Evolutionary conservation across 768 basidiomycete genomes (phyloP).

Genomic region (Amanita muscaria): DNA sequence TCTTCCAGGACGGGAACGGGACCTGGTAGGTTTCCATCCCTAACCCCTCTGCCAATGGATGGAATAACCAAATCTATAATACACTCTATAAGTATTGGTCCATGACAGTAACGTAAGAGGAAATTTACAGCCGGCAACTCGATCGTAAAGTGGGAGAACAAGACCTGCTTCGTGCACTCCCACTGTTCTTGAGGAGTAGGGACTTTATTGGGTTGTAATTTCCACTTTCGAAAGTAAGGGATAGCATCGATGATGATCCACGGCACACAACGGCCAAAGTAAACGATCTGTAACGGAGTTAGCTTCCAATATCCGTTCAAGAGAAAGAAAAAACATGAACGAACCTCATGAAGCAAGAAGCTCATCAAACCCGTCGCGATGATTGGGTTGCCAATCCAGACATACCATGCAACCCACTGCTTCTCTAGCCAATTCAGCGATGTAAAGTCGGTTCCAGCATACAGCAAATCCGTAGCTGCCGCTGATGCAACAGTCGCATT

Average conservation of each 20-base stretch:
- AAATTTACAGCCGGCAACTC: conserved; percentile 77
- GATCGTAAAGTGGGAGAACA: conserved; percentile 92
- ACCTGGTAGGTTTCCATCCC: conserved; percentile 93
- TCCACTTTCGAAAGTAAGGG: conserved; percentile 91
- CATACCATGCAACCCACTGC: conserved; percentile 81
- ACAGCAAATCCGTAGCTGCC: conserved; percentile 29
- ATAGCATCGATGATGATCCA: conserved; percentile 95
- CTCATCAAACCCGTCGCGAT: conserved; percentile 91
- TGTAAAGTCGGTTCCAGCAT: conserved; percentile 49
- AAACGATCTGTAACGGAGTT: conserved; percentile 57
- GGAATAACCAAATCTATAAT: conserved; percentile 79
- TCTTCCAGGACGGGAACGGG: conserved; percentile 70
- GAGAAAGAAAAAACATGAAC: conserved; percentile 16
- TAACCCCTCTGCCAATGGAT: conserved; percentile 77
- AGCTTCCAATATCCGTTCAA: background rate
- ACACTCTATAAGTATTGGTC: background rate
- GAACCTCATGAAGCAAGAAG: conserved; percentile 89
- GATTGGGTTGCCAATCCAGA: conserved; percentile 79
- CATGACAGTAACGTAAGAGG: background rate
- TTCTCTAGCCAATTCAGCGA: conserved; percentile 65
- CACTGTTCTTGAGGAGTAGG: conserved; percentile 81
- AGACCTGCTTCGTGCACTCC: conserved; percentile 91
- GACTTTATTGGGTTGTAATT: conserved; percentile 81
- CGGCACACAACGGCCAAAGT: conserved; percentile 91
- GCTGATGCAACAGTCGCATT: conserved; percentile 25